phyloP scores from a whole-genome alignment of 352 stramenopile genomes.

The Peronospora belbahrii region DNA sequence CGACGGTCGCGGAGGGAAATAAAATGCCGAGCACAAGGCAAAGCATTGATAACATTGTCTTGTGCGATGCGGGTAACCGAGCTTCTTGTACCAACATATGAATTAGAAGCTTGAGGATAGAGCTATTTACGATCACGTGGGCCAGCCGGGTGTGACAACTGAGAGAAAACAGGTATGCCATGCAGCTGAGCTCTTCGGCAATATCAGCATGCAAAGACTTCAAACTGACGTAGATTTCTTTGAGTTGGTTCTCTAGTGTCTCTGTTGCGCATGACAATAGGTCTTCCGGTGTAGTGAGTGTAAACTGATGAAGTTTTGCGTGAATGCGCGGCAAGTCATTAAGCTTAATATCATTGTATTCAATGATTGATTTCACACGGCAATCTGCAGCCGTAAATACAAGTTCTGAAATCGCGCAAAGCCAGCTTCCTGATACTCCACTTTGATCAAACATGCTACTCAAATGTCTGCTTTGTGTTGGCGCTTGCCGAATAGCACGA shows the following conservation, averaged over 20 bases:
- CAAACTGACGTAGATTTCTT: constrained; percentile 65
- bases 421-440: constrained; percentile 22
- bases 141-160: constrained; percentile 49
- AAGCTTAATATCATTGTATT: constrained; percentile 42
- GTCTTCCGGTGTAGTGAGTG: constrained; percentile 25
- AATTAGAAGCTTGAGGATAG: constrained; percentile 53
- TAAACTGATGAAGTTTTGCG: constrained; percentile 32
- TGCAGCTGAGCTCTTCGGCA: constrained; percentile 39
- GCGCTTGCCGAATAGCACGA: constrained; percentile 1
- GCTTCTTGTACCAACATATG: constrained; percentile 39
- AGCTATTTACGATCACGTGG: constrained; percentile 81
- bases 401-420: constrained; percentile 44
- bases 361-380: constrained; percentile 52
- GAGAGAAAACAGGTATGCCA: constrained; percentile 54
- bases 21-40: constrained; percentile 58
- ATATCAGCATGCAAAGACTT: constrained; percentile 26
- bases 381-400: constrained; percentile 56
- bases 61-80: constrained; percentile 3
- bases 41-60: constrained; percentile 29
- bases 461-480: constrained; percentile 12
- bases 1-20: constrained; percentile 67
- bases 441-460: constrained; percentile 28
- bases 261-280: constrained; percentile 41
- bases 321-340: constrained; percentile 22
- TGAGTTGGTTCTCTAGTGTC: constrained; percentile 57